Evolutionary conservation across 164 flowering plant species (phyloP).

Genomic region (Paratinospora sagittata): DNA sequence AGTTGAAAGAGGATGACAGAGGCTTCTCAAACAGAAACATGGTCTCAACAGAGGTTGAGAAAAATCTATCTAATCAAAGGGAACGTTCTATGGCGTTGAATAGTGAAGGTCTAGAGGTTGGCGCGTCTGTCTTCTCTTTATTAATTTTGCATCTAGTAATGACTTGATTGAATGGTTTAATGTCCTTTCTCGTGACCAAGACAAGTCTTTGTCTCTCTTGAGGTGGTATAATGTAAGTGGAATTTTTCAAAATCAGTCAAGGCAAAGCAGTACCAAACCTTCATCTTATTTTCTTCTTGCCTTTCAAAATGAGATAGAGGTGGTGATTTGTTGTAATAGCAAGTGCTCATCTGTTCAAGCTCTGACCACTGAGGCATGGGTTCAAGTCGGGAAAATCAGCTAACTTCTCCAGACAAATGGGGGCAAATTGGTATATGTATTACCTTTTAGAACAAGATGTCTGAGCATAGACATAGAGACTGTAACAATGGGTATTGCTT

Average conservation of each 20-base stretch:
- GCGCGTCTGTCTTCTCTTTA: background rate
- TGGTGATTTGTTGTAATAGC: background rate
- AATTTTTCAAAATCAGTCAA: too few species aligned
- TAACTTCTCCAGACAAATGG: background rate
- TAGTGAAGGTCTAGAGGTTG: constrained; percentile 97
- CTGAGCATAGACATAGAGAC: too few species aligned
- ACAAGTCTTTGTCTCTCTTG: background rate
- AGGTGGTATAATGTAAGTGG: background rate
- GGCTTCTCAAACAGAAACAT: constrained; percentile 44
- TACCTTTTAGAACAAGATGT: too few species aligned
- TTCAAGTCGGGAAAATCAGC: too few species aligned
- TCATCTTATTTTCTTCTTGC: background rate
- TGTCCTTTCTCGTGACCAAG: background rate
- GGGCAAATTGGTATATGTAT: background rate
- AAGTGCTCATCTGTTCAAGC: background rate
- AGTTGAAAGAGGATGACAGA: constrained; percentile 39
- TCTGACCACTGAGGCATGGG: background rate
- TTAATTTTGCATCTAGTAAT: background rate
- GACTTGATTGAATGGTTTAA: background rate
- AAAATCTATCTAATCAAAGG: constrained; percentile 57
- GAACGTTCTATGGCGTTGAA: constrained; percentile 79
- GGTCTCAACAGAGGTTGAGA: constrained; percentile 49
- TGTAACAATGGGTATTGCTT: background rate
- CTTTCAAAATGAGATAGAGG: background rate
- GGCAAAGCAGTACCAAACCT: background rate